Base-by-base conservation (phyloP, 2,329 filamentous ascomycete species). In the Aspergillus flavus region DNA sequence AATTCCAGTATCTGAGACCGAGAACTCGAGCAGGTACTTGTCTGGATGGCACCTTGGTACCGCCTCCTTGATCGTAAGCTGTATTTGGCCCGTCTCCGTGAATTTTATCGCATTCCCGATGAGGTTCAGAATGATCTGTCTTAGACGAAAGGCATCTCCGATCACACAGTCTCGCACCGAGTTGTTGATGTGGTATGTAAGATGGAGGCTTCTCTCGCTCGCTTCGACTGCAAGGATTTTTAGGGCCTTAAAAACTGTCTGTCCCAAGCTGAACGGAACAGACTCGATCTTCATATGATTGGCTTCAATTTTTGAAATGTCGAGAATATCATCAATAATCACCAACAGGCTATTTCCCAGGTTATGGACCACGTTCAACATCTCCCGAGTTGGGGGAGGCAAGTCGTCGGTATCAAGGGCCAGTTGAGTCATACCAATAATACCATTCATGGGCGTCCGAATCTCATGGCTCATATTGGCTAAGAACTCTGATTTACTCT, bases 401-500 rank as follows among this genome's bases (percentile, higher is more conserved):
- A 99, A 84, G 75, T 98, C 91, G 75, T 98, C 91, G 43, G 94
- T 97, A 75, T 99, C 95, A 59, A 99, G 85, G 1, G 95, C 97
- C 60, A 99, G 84, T 78, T 97, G 94, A 3, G 94, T 97, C 94
- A 98, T 97, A 73, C 94, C 94, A 71, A 97, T 97, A 75, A 97
- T 97, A 71, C 94, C 94, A 81, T 97, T 97, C 89, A 97, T 97
- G 0, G 93, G 95, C 39, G 95, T 99, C 76, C 94, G 87, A 71
- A 98, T 98, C 79, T 98, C 94, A 85, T 98, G 94, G 52, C 92
- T 96, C 94, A 98, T 98, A 78, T 99, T 99, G 64, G 95, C 95
- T 64, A 99, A 83, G 83, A 99, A 99, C 75, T 98, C 95, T 11
- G 94, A 97, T 76, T 99, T 99, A 46, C 94, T 98, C 81, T 96